phyloP scores from a whole-genome alignment of 805 yeast species.

The Naumovozyma dairenensis region DNA sequence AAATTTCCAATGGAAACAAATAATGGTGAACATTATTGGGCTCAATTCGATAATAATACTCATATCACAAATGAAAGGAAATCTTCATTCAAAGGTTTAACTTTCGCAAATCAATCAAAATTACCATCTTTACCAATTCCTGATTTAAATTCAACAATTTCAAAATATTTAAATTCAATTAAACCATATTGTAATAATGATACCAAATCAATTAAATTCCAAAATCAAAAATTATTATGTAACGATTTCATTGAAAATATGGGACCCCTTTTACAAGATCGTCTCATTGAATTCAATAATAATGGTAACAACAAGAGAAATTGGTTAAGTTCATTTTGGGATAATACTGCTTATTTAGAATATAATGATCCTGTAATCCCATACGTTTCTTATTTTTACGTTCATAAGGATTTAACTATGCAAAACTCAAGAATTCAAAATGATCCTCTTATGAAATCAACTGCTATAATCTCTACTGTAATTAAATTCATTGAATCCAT shows the following conservation, averaged over 20 bases:
- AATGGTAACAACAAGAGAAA: conserved; percentile 59
- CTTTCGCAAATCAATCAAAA: conserved; percentile 59
- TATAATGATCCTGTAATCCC: conserved; percentile 94
- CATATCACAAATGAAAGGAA: conserved; percentile 13
- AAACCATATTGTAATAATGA: conserved; percentile 51
- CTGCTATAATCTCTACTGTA: conserved; percentile 60
- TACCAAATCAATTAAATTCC: conserved; percentile 41
- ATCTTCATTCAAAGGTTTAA: conserved; percentile 43
- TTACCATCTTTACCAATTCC: conserved; percentile 89
- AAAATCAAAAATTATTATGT: conserved; percentile 44
- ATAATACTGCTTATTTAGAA: conserved; percentile 80
- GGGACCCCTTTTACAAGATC: conserved; percentile 59
- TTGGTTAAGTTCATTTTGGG: conserved; percentile 93
- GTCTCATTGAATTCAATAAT: conserved; percentile 48
- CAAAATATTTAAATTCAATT: conserved; percentile 60
- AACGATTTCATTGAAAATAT: conserved; percentile 60
- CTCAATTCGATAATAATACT: conserved; percentile 12
- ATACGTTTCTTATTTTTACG: conserved; percentile 81
- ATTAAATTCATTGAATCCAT: conserved; percentile 56
- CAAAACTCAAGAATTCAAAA: conserved; percentile 40
- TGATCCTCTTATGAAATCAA: conserved; percentile 63
- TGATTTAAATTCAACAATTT: conserved; percentile 56
- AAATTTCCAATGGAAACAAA: conserved; percentile 17
- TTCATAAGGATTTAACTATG: conserved; percentile 55
- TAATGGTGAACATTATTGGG: conserved; percentile 22